phyloP scores from a whole-genome alignment of 2,329 filamentous ascomycete genomes.

The Calcarisporium arbuscula region DNA sequence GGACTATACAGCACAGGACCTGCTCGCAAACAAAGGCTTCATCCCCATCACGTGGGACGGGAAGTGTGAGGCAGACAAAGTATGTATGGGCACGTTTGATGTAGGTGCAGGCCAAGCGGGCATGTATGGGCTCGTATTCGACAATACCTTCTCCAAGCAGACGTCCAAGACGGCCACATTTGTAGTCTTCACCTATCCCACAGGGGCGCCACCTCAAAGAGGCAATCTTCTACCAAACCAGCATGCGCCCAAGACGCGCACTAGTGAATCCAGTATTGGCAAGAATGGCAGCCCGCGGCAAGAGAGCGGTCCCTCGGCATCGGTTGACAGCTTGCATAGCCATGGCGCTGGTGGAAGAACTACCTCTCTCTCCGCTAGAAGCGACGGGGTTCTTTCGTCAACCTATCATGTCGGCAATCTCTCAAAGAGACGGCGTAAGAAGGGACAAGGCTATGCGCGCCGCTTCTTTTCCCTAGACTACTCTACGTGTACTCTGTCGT shows the following conservation, averaged over 20 bases:
- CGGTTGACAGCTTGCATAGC: slow-evolving; percentile 56
- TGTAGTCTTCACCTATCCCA: slow-evolving; percentile 89
- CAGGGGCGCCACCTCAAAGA: slow-evolving; percentile 68
- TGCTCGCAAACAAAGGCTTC: slow-evolving; percentile 61
- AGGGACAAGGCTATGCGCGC: slow-evolving; percentile 86
- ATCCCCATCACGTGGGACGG: slow-evolving; percentile 77
- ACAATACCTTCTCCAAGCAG: slow-evolving; percentile 97
- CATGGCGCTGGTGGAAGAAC: slow-evolving; percentile 36
- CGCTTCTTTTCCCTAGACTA: slow-evolving; percentile 96
- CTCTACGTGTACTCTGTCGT: slow-evolving; percentile 87
- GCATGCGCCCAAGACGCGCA: slow-evolving; percentile 30
- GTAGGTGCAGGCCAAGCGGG: slow-evolving; percentile 69
- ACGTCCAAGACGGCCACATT: slow-evolving; percentile 93
- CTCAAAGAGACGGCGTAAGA: slow-evolving; percentile 86
- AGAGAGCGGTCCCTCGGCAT: slow-evolving; percentile 42
- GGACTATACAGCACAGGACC: slow-evolving; percentile 56
- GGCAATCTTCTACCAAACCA: slow-evolving; percentile 62
- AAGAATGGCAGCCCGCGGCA: slow-evolving; percentile 40
- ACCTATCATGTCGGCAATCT: slow-evolving; percentile 78
- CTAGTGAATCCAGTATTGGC: slow-evolving; percentile 46
- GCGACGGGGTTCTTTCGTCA: slow-evolving; percentile 35
- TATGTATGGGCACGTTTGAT: slow-evolving; percentile 83
- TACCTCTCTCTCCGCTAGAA: slow-evolving; percentile 45
- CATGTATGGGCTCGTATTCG: slow-evolving; percentile 94
- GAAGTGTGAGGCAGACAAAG: slow-evolving; percentile 94